phyloP scores from a whole-genome alignment of 106 monocot species.

The Dioscorea zingiberensis region DNA sequence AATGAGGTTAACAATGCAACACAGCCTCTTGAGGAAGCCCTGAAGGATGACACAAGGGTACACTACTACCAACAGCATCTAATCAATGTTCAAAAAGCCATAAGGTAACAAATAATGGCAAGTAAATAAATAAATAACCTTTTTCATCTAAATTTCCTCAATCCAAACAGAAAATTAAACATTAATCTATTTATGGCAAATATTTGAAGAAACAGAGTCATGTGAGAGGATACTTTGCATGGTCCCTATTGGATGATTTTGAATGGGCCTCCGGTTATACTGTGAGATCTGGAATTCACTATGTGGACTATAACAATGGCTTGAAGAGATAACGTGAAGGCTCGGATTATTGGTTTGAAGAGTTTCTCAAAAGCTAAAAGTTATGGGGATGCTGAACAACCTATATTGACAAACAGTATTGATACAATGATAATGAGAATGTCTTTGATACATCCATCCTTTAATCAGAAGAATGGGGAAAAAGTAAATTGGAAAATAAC shows the following conservation, averaged over 20 bases:
- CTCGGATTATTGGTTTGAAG: slow-evolving; percentile 32
- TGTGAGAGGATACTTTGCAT: slow-evolving; percentile 49
- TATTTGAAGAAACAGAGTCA: slow-evolving; percentile 30
- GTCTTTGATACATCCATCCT: too few relatives aligned
- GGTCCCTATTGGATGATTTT: slow-evolving; percentile 47
- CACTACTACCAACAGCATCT: slow-evolving; percentile 37
- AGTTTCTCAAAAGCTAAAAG: slow-evolving; percentile 19
- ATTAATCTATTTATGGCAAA: background rate
- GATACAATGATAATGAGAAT: too few relatives aligned
- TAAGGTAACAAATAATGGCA: slow-evolving; percentile 20
- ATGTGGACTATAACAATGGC: slow-evolving; percentile 32
- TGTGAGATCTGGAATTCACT: slow-evolving; percentile 36
- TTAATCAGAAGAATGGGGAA: too few relatives aligned
- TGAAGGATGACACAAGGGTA: slow-evolving; percentile 45
- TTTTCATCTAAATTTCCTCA: too few relatives aligned
- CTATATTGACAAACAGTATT: too few relatives aligned
- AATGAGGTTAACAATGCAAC: slow-evolving; percentile 27
- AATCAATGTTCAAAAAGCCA: slow-evolving; percentile 29
- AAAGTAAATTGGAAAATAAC: too few relatives aligned
- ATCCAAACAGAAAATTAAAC: too few relatives aligned
- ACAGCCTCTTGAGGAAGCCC: slow-evolving; percentile 37
- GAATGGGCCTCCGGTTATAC: slow-evolving; percentile 41
- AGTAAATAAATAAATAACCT: too few relatives aligned
- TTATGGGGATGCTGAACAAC: too few relatives aligned
- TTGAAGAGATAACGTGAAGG: slow-evolving; percentile 36